phyloP scores from a whole-genome alignment of 805 yeast species.

The Candida sithepensis region DNA sequence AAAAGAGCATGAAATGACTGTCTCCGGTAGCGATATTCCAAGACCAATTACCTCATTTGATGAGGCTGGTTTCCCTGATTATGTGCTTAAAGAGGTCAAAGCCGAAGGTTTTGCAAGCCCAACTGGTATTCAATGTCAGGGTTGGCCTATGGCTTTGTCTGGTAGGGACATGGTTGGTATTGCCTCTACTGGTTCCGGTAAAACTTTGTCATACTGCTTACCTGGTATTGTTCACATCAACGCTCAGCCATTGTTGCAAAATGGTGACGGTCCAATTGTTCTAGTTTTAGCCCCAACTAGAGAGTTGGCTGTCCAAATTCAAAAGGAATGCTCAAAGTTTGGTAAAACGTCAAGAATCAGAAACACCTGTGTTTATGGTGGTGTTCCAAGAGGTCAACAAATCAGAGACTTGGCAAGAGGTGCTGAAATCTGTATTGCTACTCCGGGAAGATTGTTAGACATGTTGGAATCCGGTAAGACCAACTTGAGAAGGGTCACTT shows the following conservation, averaged over 20 bases:
- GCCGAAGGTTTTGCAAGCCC: constrained; percentile 92
- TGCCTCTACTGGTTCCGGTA: constrained; percentile 99
- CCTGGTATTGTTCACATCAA: constrained; percentile 97
- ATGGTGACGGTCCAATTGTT: constrained; percentile 97
- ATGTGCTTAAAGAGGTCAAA: constrained; percentile 84
- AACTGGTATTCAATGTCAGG: constrained; percentile 97
- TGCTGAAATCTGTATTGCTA: constrained; percentile 93
- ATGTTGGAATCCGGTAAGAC: constrained; percentile 95
- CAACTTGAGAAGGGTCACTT: constrained; percentile 92
- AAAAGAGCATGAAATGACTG: constrained; percentile 79
- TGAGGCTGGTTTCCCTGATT: constrained; percentile 97
- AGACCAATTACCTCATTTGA: constrained; percentile 90
- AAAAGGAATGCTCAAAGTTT: constrained; percentile 91
- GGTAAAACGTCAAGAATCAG: constrained; percentile 89
- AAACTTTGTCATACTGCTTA: constrained; percentile 93
- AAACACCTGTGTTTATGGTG: constrained; percentile 98
- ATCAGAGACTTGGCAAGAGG: constrained; percentile 95
- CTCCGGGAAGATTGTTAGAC: constrained; percentile 98
- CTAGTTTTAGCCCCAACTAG: constrained; percentile 96
- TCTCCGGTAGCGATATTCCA: constrained; percentile 81
- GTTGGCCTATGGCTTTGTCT: constrained; percentile 99
- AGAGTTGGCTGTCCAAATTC: constrained; percentile 98
- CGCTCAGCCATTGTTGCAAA: constrained; percentile 90
- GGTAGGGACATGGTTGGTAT: constrained; percentile 99
- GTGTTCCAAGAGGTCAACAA: constrained; percentile 98